Base-by-base conservation (phyloP, 2,329 filamentous ascomycete species). In the Cladosporium halotolerans region DNA sequence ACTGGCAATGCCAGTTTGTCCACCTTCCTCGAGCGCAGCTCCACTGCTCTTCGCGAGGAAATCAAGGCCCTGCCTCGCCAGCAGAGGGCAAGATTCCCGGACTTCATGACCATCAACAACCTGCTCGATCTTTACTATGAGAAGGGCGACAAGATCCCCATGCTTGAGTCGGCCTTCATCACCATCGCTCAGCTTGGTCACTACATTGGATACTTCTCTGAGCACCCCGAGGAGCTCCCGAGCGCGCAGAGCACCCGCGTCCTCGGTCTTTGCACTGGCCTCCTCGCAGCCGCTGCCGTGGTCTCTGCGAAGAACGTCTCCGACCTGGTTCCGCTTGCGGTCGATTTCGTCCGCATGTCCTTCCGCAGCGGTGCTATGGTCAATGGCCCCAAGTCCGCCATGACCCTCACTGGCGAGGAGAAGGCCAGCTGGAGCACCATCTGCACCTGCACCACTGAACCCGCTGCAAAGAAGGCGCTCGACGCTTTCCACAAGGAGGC, bases 261-360 rank as follows among this genome's bases (percentile, higher is more conserved):
- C 19, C 75, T 86, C 28, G 84, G 83, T 54, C 76, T 88, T 41
- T 87, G 84, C 73, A 85, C 83, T 39, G 85, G 85, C 48, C 74
- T 85, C 18, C 80, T 88, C 61, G 83, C 84, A n/a, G 84, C 82
- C n/a, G 74, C 80, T 10, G 84, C 83, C 13, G 79, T 87, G 53
- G 79, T 83, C 10, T 82, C 80, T 18, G 78, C 84, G 32, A 79
- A 78, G 55, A 83, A 81, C 5, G 71, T 86, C 45, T 80, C 79
- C 14, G 76, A 81, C 44, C 72, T 88, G 34, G 73, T 86, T 18
- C 78, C 78, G 6, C 73, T 87, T 47, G 83, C 79, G 48, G 76
- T 84, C 13, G 80, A 86, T 65, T 76, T 80, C 23, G 81, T 85
- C 19, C 75, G 84, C 58, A 76, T 87, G 64, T 80, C 84, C 41